Base-by-base conservation (phyloP, 257 asterid genomes). In the Agastache rugosa region DNA sequence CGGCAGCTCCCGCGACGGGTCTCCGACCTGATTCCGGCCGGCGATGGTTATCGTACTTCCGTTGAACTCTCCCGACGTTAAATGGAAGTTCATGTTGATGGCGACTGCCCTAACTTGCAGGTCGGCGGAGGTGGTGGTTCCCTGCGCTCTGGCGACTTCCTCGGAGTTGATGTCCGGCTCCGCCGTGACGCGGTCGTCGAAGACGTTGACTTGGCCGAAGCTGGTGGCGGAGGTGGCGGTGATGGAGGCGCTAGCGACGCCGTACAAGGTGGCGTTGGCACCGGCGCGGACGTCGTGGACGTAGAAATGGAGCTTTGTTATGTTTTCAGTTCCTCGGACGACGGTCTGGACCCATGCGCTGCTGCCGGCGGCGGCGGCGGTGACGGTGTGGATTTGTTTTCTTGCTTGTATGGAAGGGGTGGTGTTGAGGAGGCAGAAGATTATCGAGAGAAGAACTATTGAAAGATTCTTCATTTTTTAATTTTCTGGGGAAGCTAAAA, bases 201-300 rank as follows among this genome's bases (percentile, higher is more conserved):
- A 2, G 37, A 69, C 90, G 0, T 69, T 17, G 17, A 85, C 72
- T 22, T 42, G 75, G 11, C 87, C 90, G 59, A 85, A 85, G 2
- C 47, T 1, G 0, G 87, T 78, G 11, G 76, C 1, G 8, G 85
- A 85, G 8, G 15, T 63, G 3, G 87, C 10, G 3, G 87, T 76
- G 77, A 83, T 66, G 35, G 77, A 29, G 8, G 85, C 63, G 9
- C 41, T 71, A 0, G 86, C 90, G 2, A 85, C 86, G 71, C 79
- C 83, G 66, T 63, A 79, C 5, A 76, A 82, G 0, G 84, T 73
- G 20, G 56, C 37, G 15, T 71, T 71, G 0, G n/a, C 53, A 0
- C 86, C 87, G 8, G 75, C 61, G 8, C 70, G 31, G 0, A 67
- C 44, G 29, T 81, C 87, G 19, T 85, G 90, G 2, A 78, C 80